Conservation (phyloP, 805 yeast species). For the Candida dendrica region DNA sequence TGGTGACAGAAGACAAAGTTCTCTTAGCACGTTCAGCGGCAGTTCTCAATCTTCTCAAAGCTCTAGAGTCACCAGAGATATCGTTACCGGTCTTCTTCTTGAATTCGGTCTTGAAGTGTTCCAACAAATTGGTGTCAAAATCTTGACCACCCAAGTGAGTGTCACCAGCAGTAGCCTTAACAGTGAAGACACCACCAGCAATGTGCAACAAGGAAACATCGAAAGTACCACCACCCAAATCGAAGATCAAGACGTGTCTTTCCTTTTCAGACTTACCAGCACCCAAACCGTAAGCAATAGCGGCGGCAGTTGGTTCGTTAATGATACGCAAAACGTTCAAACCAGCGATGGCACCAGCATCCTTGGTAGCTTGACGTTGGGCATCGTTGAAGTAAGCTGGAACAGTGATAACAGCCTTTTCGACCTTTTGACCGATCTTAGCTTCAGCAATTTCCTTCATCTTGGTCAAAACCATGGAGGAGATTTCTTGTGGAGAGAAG, state of each 20-base stretch:
- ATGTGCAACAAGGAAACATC: slow-evolving; percentile 91
- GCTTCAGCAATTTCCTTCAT: slow-evolving; percentile 82
- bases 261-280: slow-evolving; percentile 76
- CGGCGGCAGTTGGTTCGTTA: slow-evolving; percentile 92
- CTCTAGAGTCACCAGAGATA: slow-evolving; percentile 86
- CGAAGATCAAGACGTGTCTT: slow-evolving; percentile 87
- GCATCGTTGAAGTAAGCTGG: slow-evolving; percentile 79
- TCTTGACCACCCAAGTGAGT: slow-evolving; percentile 99
- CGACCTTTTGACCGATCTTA: slow-evolving; percentile 62
- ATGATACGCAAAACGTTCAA: slow-evolving; percentile 70
- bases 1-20: slow-evolving; percentile 92
- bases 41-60: slow-evolving; percentile 96
- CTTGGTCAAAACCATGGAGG: slow-evolving; percentile 71
- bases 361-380: slow-evolving; percentile 78
- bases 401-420: slow-evolving; percentile 71
- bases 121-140: slow-evolving; percentile 93
- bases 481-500: slow-evolving; percentile 69
- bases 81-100: slow-evolving; percentile 92
- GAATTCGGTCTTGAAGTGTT: slow-evolving; percentile 90
- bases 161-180: slow-evolving; percentile 98
- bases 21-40: slow-evolving; percentile 99
- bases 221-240: slow-evolving; percentile 98
- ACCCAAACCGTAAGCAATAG: slow-evolving; percentile 98
- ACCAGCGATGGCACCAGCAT: slow-evolving; percentile 77
- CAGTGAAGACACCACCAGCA: slow-evolving; percentile 95